Evolutionary conservation across 306 rosid species (phyloP).

Genomic region (Ammopiptanthus mongolicus): DNA sequence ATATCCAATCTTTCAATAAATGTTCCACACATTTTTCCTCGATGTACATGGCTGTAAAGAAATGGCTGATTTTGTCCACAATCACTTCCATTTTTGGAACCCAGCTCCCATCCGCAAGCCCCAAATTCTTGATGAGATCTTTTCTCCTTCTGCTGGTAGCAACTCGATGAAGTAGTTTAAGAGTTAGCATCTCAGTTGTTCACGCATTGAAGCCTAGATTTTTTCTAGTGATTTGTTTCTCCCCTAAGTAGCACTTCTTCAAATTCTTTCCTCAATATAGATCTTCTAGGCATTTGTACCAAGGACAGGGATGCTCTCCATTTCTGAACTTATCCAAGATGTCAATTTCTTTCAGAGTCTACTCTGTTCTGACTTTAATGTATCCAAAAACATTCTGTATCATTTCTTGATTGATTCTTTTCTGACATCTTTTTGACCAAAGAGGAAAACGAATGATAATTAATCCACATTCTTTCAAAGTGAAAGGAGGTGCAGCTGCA

Average conservation of each 20-base stretch:
- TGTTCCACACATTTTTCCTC: background rate
- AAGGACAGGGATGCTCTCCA: background rate
- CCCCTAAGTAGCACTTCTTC: background rate
- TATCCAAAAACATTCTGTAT: background rate
- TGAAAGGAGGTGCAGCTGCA: background rate
- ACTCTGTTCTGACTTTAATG: background rate
- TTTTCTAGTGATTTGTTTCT: background rate
- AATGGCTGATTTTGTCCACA: background rate
- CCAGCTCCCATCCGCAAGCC: background rate
- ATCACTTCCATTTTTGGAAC: background rate
- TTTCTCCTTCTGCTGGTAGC: background rate
- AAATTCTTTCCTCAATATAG: background rate
- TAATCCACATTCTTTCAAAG: background rate
- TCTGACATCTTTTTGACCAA: background rate
- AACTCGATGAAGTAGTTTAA: background rate
- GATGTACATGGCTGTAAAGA: background rate
- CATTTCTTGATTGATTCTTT: background rate
- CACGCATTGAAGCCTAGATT: background rate
- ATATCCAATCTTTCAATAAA: background rate
- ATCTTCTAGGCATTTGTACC: background rate
- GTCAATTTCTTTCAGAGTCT: background rate
- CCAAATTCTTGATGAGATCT: background rate
- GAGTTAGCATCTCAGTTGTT: background rate
- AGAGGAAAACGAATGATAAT: background rate
- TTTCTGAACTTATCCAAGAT: background rate